Evolutionary conservation across 2,329 filamentous ascomycete species (phyloP).

Genomic region (Fusarium solani-melongenae): DNA sequence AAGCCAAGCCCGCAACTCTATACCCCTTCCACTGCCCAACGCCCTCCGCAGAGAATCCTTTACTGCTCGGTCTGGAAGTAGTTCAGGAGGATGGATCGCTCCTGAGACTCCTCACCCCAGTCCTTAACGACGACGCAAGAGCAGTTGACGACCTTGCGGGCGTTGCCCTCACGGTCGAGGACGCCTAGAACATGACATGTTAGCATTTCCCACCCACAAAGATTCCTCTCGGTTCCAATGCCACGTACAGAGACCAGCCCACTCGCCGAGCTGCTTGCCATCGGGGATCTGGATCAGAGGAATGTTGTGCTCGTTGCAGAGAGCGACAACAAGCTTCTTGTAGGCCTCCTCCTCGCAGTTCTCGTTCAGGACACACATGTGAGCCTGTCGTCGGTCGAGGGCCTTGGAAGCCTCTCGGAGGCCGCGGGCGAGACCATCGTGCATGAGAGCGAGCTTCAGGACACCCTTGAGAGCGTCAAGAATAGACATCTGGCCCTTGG

Average conservation of each 20-base stretch:
- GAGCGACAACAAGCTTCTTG: constrained; percentile 99
- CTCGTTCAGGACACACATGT: constrained; percentile 99
- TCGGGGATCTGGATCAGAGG: constrained; percentile 99
- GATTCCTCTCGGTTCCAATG: background rate
- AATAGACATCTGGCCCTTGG: constrained; percentile 96
- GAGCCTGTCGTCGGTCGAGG: constrained; percentile 96
- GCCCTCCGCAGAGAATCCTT: constrained; percentile 41
- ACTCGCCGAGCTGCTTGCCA: constrained; percentile 99
- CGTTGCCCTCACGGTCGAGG: constrained; percentile 98
- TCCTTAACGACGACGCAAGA: constrained; percentile 99
- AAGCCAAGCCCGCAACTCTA: constrained; percentile 52
- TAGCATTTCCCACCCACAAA: constrained; percentile 40
- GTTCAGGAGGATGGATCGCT: constrained; percentile 99
- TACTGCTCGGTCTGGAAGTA: constrained; percentile 97
- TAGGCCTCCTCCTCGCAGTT: constrained; percentile 99
- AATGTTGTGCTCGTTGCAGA: constrained; percentile 99
- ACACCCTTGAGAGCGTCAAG: constrained; percentile 99
- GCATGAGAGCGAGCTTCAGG: constrained; percentile 97
- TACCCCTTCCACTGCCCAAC: constrained; percentile 50
- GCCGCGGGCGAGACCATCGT: constrained; percentile 98
- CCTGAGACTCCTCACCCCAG: constrained; percentile 99
- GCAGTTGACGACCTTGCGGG: constrained; percentile 99
- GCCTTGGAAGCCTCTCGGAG: constrained; percentile 99
- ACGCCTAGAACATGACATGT: constrained; percentile 72
- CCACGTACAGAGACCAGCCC: constrained; percentile 98